Base-by-base conservation (phyloP, 2,329 filamentous ascomycete species). In the Eurotiales sp. region DNA sequence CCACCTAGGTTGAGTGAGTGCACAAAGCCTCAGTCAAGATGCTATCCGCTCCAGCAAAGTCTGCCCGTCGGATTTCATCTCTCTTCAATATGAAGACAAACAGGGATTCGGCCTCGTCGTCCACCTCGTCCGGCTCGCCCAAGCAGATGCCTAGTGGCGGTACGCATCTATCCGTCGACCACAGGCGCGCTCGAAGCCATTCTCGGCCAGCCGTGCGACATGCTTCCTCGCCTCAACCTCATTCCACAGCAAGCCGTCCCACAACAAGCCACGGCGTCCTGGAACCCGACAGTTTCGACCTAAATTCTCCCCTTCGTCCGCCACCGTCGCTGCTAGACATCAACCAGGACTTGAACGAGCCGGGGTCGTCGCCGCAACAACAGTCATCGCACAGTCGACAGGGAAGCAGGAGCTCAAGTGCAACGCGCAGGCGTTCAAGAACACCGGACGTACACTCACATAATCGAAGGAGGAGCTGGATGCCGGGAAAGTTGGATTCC, bases 1-100 rank as follows among this genome's bases (percentile, higher is more conserved):
- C 37, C 27, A 49, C 12, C 23, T 12, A 19, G 40, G 30, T n/a
- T 34, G 40, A 11, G 39, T 27, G 25, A 32, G 46, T 42, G 37
- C 25, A 17, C 42, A 25, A 22, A 40, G 32, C 17, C 37, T 39
- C 40, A 14, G 39, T 30, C 45, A 67, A 56, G 55, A 70, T 71
- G 67, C 60, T 72, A 58, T 71, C 69, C 22, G 65, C 70, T 61
- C 70, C 69, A 46, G 64, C 65, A 51, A 73, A 72, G 58, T 70
- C 70, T 51, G 71, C 69, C 52, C 72, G 68, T 61, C 71, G 72
- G 53, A 71, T 75, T 52, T 73, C 72, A 10, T 75, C 72, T 32
- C 65, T 75, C 41, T 74, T 75, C 53, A 73, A 71, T 6, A 53
- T 73, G 53, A 63, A 67, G 11, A 67, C 67, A 19, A 53, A 45